Evolutionary conservation across 2,329 filamentous ascomycete species (phyloP), one percentile per base, ranked within the genome.

Genomic region (Orbilia oligospora): DNA sequence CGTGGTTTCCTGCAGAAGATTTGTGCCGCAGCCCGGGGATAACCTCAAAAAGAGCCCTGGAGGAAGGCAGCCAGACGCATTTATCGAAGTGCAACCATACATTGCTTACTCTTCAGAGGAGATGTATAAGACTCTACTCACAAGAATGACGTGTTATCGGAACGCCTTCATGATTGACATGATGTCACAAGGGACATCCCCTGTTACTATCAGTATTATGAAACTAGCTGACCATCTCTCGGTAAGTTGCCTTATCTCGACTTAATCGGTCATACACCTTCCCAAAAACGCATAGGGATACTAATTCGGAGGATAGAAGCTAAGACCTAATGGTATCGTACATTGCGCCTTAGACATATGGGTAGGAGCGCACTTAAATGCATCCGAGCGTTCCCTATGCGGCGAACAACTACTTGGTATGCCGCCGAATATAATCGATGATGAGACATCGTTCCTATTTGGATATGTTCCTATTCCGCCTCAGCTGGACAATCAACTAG

Each of bases 131-230:
- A 77, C 73, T 8, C 22, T 77, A 10, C 67, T 77, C 10, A 67
- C 66, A 2, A 56, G 73, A 41, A 77, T 77, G 73, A 63, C 56
- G n/a, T 71, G 73, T 36, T 77, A 77, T 30, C 66, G 73, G 6
- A 58, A 77, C 38, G 73, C 73, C 16, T 77, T 77, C 66, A 77
- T 77, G 67, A 67, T 77, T 14, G 73, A 77, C 46, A 61, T 77
- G 73, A 77, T 77, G 73, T 63, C 61, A 22, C 61, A 64, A 27
- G 61, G 67, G 3, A 67, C 56, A 10, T 77, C 73, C 6, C 49
- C 67, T 18, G 73, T 77, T 22, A 77, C 73, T 30, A 63, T 77
- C 38, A 67, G 61, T 20, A 77, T 77, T 27, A 71, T 77, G 73
- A 67, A 67, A 5, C 33, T 77, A n/a, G 73, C 73, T 64, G 67